phyloP scores from a whole-genome alignment of 2,329 filamentous ascomycete species.

The Cyphellophora europaea region DNA sequence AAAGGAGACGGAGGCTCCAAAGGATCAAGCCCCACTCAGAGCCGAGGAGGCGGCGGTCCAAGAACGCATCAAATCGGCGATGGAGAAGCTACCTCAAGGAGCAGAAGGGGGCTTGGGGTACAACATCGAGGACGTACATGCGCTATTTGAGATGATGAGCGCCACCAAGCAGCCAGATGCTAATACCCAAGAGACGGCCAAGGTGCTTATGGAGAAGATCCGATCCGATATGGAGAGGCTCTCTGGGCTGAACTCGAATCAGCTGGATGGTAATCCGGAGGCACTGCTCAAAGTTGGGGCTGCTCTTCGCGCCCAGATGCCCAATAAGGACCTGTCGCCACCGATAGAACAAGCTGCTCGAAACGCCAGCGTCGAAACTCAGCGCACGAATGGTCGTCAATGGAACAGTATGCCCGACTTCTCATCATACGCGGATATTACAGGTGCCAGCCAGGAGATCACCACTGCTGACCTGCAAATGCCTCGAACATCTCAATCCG shows the following conservation, averaged over 20 bases:
- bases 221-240: conserved; percentile 40
- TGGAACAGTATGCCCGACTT: conserved; percentile 36
- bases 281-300: conserved; percentile 24
- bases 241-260: conserved; percentile 17
- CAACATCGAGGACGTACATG: conserved; percentile 20
- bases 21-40: neutral
- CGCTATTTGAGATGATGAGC: conserved; percentile 21
- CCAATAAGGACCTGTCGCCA: conserved; percentile 3
- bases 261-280: conserved; percentile 18
- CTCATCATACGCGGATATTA: conserved; percentile 29
- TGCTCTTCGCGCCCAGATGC: conserved; percentile 17
- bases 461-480: conserved; percentile 37
- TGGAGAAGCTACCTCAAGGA: conserved; percentile 9
- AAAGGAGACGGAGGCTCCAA: neutral
- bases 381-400: conserved; percentile 27
- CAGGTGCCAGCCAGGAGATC: conserved; percentile 28
- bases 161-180: conserved; percentile 14
- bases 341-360: conserved; percentile 1
- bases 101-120: conserved; percentile 14
- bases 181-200: conserved; percentile 31
- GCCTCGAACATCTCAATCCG: conserved; percentile 37
- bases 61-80: conserved; percentile 13
- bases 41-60: conserved; percentile 3
- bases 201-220: conserved; percentile 38
- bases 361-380: conserved; percentile 29